Evolutionary conservation across 768 basidiomycete species (phyloP).

Genomic region (Melanogaster broomeanus): DNA sequence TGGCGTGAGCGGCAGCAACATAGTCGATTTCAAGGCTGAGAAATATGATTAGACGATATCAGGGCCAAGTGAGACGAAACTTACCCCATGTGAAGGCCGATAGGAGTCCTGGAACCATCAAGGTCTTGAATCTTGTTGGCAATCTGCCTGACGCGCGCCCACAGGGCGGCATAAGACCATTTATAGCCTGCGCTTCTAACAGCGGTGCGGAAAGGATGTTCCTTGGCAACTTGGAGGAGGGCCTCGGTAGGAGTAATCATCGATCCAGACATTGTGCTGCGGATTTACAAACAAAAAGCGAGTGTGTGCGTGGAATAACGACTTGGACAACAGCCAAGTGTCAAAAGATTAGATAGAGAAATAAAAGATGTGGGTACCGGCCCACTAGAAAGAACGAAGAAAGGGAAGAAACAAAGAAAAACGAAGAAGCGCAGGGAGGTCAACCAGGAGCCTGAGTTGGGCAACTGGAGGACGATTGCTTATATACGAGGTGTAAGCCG

Average conservation of each 20-base stretch:
- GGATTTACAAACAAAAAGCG: conserved; percentile 2
- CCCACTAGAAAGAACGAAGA: conserved; percentile 17
- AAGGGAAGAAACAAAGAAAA: background rate
- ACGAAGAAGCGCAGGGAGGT: conserved; percentile 15
- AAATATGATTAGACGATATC: background rate
- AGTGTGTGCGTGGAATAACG: background rate
- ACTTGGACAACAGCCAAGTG: conserved; percentile 7
- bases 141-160: conserved; percentile 30
- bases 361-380: conserved; percentile 13
- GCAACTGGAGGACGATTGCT: background rate
- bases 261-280: conserved; percentile 12
- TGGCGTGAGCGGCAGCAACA: conserved; percentile 30
- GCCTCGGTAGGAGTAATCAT: conserved; percentile 30
- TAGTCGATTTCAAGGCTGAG: conserved; percentile 31
- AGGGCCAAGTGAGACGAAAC: background rate
- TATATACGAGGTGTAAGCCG: conserved; percentile 9
- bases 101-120: conserved; percentile 13
- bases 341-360: background rate
- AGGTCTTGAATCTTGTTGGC: conserved; percentile 20
- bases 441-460: conserved; percentile 21
- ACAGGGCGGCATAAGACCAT: conserved; percentile 35
- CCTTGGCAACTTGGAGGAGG: conserved; percentile 30
- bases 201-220: conserved; percentile 23
- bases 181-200: conserved; percentile 18
- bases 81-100: conserved; percentile 31